Percentiles rank a stretch among this genome's conserved stretches.
These are phyloP conservation scores for Fusarium austroafricanum DNA, from an alignment of 2,329 filamentous ascomycete species.

Conservation along the genomic window DNA sequence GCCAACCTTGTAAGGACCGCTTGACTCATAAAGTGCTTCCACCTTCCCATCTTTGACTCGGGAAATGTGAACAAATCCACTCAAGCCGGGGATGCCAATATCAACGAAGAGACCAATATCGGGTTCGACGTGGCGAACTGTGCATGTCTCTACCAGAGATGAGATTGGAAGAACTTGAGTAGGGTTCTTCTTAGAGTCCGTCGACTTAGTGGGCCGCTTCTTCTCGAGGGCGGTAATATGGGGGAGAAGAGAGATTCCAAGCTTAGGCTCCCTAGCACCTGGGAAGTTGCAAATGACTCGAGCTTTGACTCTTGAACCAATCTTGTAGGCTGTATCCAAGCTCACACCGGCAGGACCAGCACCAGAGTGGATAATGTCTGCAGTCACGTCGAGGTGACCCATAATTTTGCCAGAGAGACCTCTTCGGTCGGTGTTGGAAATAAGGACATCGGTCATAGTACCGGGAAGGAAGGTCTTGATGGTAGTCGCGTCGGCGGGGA, in stretches of 20 bases:
- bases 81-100: slow-evolving; percentile 70
- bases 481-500: slow-evolving; percentile 80
- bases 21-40: slow-evolving; percentile 80
- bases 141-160: slow-evolving; percentile 80
- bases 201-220: slow-evolving; percentile 53
- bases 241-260: slow-evolving; percentile 89
- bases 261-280: slow-evolving; percentile 79
- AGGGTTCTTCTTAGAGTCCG: slow-evolving; percentile 59
- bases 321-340: slow-evolving; percentile 81
- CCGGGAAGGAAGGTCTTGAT: slow-evolving; percentile 93
- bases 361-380: slow-evolving; percentile 90
- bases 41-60: slow-evolving; percentile 90
- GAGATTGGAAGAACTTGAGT: slow-evolving; percentile 75
- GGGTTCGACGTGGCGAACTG: slow-evolving; percentile 81
- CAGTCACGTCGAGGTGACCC: slow-evolving; percentile 89
- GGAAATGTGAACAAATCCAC: slow-evolving; percentile 96
- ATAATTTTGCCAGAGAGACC: slow-evolving; percentile 93
- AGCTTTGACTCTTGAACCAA: slow-evolving; percentile 85
- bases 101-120: slow-evolving; percentile 85
- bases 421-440: slow-evolving; percentile 78
- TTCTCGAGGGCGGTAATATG: slow-evolving; percentile 76
- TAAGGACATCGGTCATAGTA: slow-evolving; percentile 85
- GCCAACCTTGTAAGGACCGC: slow-evolving; percentile 81
- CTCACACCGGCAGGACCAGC: slow-evolving; percentile 75
- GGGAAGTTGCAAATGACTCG: slow-evolving; percentile 91